These are phyloP conservation scores for Daldinia loculata DNA, from an alignment of 495 filamentous ascomycete genomes.

Conservation along the genomic window DNA sequence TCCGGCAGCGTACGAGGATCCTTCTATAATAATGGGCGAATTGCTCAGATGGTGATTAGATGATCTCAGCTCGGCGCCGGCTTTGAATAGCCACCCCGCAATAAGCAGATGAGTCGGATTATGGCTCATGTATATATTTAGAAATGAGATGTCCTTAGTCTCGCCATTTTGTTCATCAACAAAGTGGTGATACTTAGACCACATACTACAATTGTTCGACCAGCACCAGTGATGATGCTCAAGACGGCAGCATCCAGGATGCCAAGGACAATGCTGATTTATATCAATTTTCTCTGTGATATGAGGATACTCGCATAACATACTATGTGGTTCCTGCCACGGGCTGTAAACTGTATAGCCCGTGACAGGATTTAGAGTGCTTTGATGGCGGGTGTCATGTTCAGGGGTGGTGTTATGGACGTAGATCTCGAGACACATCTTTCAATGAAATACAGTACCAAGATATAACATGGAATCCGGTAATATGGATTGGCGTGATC, in stretches of 20 bases:
- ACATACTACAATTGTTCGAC: background rate
- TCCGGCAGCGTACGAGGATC: background rate
- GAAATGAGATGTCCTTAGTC: constrained; percentile 5
- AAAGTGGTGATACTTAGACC: constrained; percentile 33
- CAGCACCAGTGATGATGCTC: background rate
- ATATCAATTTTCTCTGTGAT: background rate
- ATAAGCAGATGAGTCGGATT: background rate
- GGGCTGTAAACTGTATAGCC: constrained; percentile 35
- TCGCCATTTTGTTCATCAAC: constrained; percentile 9
- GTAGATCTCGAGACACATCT: constrained; percentile 24
- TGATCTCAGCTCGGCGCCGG: constrained; percentile 22
- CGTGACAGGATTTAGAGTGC: constrained; percentile 29
- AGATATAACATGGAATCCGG: too few relatives aligned
- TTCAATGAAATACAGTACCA: too few relatives aligned
- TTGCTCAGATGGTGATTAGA: background rate
- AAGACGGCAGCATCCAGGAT: constrained; percentile 31
- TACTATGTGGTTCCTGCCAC: constrained; percentile 16
- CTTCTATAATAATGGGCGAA: background rate
- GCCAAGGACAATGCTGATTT: constrained; percentile 10
- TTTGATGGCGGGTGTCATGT: constrained; percentile 31
- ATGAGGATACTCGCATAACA: constrained; percentile 9
- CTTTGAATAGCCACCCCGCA: constrained; percentile 24
- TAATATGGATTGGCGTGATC: too few relatives aligned
- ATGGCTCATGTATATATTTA: background rate
- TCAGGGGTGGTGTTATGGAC: constrained; percentile 20